These are phyloP conservation scores for Neurospora sp. DNA, from an alignment of 2,329 filamentous ascomycete species.

Conservation along the genomic window DNA sequence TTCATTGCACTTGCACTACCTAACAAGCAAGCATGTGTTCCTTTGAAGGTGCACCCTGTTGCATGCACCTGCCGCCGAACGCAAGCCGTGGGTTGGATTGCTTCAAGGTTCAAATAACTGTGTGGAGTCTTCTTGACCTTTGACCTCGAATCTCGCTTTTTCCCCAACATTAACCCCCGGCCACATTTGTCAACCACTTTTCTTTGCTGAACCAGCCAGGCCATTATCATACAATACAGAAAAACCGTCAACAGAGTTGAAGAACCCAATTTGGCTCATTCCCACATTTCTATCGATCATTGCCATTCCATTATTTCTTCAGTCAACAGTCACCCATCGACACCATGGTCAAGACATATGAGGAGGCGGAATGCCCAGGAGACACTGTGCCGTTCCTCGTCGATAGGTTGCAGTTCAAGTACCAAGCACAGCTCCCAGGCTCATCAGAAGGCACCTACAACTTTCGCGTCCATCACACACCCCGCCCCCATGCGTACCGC, in stretches of 20 bases:
- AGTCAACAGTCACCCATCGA: not conserved
- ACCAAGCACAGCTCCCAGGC: not conserved
- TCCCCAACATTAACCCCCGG: not conserved
- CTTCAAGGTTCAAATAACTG: not conserved
- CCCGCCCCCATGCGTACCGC: not conserved
- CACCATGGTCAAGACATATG: not conserved
- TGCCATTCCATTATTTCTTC: not conserved
- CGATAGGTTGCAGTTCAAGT: not conserved
- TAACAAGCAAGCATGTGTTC: not conserved
- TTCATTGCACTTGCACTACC: not conserved
- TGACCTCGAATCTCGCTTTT: not conserved
- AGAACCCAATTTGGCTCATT: not conserved
- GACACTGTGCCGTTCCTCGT: not conserved
- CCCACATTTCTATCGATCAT: not conserved
- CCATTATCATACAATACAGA: not conserved
- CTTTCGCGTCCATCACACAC: not conserved
- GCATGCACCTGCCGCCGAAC: not conserved
- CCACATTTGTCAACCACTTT: not conserved
- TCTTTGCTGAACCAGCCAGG: not conserved
- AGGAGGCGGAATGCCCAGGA: not conserved
- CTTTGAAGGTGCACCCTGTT: not conserved
- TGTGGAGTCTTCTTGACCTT: not conserved
- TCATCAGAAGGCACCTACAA: not conserved
- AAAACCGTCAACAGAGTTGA: not conserved
- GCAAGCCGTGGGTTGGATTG: not conserved